Percentiles rank a stretch among this genome's conserved stretches.
Conservation (phyloP, 306 rosid species). For the Cucurbita pepo region DNA sequence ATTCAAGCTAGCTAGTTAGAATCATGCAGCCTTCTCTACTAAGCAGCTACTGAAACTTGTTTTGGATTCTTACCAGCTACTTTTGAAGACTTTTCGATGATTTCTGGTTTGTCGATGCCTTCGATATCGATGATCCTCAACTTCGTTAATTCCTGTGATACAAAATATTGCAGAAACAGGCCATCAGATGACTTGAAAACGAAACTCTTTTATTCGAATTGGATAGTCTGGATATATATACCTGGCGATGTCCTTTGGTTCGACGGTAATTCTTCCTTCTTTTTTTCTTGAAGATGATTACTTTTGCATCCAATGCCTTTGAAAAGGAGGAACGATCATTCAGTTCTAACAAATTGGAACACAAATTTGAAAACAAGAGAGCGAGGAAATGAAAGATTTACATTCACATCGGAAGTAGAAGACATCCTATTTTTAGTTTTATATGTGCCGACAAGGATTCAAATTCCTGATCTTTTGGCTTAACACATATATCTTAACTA, state of each 20-base stretch:
- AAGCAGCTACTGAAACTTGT: constrained; percentile 6
- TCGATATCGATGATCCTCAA: constrained; percentile 76
- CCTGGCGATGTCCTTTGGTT: constrained; percentile 87
- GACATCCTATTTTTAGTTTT: neutral
- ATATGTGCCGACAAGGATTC: neutral
- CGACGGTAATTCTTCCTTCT: constrained; percentile 89
- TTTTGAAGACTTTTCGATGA: constrained; percentile 35
- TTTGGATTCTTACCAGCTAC: constrained; percentile 27
- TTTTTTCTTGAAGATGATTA: constrained; percentile 83
- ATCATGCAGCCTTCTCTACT: neutral
- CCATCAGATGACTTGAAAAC: neutral
- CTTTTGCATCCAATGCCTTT: constrained; percentile 77
- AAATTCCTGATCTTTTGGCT: neutral
- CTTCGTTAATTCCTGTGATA: constrained; percentile 71
- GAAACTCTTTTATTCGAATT: neutral
- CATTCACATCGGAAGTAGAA: too few species aligned
- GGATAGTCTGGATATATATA: constrained; percentile 13
- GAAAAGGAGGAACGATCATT: constrained; percentile 2
- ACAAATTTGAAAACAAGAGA: neutral
- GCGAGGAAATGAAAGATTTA: neutral
- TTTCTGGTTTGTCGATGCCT: constrained; percentile 64
- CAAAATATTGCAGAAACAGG: constrained; percentile 7
- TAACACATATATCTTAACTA: neutral
- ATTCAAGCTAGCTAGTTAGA: neutral
- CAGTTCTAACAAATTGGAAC: neutral